Conservation (phyloP, 23 red algal genomes). For the Gracilaria vermiculophylla region DNA sequence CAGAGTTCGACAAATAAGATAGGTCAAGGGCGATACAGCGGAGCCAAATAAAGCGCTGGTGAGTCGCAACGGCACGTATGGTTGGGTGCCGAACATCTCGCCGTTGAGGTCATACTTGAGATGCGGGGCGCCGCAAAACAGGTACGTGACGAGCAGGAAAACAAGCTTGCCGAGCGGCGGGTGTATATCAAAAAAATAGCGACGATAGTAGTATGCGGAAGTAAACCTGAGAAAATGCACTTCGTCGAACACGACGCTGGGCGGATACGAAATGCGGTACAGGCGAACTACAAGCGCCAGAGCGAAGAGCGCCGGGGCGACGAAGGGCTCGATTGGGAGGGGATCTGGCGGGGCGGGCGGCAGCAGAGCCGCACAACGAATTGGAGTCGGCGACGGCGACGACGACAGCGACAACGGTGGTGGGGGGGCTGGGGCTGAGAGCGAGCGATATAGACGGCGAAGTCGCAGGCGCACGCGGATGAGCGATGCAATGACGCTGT, state of each 20-base stretch:
- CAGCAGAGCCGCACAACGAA: neutral
- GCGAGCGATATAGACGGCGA: neutral
- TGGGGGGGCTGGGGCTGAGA: neutral
- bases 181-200: constrained; percentile 99
- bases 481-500: constrained; percentile 13
- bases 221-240: constrained; percentile 83
- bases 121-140: constrained; percentile 51
- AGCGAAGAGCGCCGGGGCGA: constrained; percentile 12
- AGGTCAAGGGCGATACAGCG: constrained; percentile 59
- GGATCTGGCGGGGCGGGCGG: constrained; percentile 13
- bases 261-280: constrained; percentile 61
- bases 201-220: constrained; percentile 68
- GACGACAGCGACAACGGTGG: neutral
- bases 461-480: neutral
- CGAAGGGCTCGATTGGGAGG: neutral
- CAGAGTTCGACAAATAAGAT: constrained; percentile 66
- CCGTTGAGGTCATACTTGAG: constrained; percentile 69
- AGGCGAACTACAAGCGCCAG: constrained; percentile 7
- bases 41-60: constrained; percentile 78
- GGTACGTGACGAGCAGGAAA: constrained; percentile 46
- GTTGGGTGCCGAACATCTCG: constrained; percentile 51
- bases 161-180: constrained; percentile 96
- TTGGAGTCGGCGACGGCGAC: neutral
- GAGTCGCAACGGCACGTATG: constrained; percentile 68
- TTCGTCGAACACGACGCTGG: constrained; percentile 93